Evolutionary conservation across 371 early-diverging fungal genomes (phyloP).

Genomic region (Apophysomyces variabilis): DNA sequence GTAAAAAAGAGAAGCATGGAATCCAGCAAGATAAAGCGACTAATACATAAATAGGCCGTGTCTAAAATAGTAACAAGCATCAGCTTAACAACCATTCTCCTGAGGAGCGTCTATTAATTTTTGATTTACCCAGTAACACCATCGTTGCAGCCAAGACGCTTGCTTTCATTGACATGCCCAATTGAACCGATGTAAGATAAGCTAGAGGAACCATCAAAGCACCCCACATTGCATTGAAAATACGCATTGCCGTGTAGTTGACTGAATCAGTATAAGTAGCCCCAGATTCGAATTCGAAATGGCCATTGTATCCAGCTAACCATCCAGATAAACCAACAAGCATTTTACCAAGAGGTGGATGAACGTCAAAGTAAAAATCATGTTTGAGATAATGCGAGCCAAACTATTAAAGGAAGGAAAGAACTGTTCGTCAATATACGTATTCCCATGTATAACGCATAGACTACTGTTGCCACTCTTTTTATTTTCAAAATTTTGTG

Average conservation of each 20-base stretch:
- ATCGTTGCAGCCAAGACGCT: constrained; percentile 77
- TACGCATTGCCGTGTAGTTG: constrained; percentile 93
- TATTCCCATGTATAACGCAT: too few relatives aligned
- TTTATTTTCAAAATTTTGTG: too few relatives aligned
- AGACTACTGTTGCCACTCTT: too few relatives aligned
- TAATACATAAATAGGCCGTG: constrained; percentile 87
- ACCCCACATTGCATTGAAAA: constrained; percentile 91
- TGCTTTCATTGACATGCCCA: constrained; percentile 70
- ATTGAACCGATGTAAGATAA: constrained; percentile 86
- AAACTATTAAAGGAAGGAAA: constrained; percentile 62
- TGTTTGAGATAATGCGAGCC: constrained; percentile 93
- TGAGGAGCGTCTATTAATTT: background rate
- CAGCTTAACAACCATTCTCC: background rate
- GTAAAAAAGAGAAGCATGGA: constrained; percentile 97
- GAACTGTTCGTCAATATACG: background rate
- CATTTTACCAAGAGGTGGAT: constrained; percentile 99
- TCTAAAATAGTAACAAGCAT: constrained; percentile 52
- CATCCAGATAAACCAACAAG: constrained; percentile 92
- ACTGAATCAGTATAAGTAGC: constrained; percentile 82
- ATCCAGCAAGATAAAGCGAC: constrained; percentile 97
- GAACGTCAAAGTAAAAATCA: constrained; percentile 99
- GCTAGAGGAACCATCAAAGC: constrained; percentile 94
- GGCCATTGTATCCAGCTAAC: constrained; percentile 89
- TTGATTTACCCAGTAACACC: constrained; percentile 74
- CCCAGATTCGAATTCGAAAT: constrained; percentile 93